Base-by-base conservation (phyloP, 192 early-diverging fungal species). In the Rhizophagus clarus region DNA sequence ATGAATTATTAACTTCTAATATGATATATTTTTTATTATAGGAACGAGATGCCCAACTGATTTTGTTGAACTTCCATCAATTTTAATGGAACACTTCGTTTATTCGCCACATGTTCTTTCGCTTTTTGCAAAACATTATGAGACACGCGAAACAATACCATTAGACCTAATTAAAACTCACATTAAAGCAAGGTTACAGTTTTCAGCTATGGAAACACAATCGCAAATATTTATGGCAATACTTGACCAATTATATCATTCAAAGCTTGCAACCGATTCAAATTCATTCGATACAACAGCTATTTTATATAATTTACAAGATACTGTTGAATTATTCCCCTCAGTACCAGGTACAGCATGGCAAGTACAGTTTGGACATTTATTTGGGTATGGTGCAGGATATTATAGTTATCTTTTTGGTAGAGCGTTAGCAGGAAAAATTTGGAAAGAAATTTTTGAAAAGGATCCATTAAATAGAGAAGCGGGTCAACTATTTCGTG, bases 401-500 rank as follows among this genome's bases (percentile, higher is more conserved):
- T 99, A 99, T 85, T 99, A 98, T 72, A 88, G 93, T n/a, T 99
- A 99, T 79, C 85, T 98, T 28, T 95, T 97, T 91, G 92, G 92
- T 56, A 88, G 96, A 37, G 88, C 92, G 15, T 87, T 97, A 82
- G 96, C 95, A 2, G 87, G 89, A 8, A 89, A 91, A 73, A 88
- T 99, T 28, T 97, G 91, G 91, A 84, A 90, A 60, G 84, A 81
- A 12, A 87, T 90, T 42, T 97, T 98, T 82, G 87, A 83, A n/a
- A 82, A 84, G 8, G 84, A 88, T 72, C 92, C 92, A 20, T 86
- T 93, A 63, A 84, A 83, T 71, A 82, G 93, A 69, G 85, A 85
- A 37, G 87, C 87, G 0, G 94, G 94, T 47, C 93, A 90, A 86
- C 87, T 88, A 40, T 88, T 94, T 77, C 88, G 87, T 61, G 88